Conservation (phyloP, 768 basidiomycete genomes). For the Suillus americanus region DNA sequence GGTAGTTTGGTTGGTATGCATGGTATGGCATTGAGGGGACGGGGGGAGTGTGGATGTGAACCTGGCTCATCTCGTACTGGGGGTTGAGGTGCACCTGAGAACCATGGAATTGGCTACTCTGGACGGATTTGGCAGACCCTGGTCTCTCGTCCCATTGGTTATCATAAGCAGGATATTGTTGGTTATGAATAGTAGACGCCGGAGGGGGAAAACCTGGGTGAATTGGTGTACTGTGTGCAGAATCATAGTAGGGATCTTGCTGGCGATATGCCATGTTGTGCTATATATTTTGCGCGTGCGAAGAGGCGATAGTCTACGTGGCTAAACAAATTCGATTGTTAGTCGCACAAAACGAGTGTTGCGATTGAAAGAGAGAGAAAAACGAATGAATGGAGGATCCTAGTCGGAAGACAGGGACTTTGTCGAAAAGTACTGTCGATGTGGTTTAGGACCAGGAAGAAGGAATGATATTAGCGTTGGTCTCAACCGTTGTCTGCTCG, state of each 20-base stretch:
- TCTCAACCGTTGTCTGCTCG: conserved; percentile 4
- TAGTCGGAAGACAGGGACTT: background rate
- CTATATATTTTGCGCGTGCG: background rate
- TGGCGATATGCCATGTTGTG: conserved; percentile 51
- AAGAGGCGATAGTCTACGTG: background rate
- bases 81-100: conserved; percentile 75
- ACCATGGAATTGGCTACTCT: conserved; percentile 58
- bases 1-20: conserved; percentile 49
- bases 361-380: background rate
- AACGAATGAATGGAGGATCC: conserved; percentile 18
- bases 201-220: conserved; percentile 38
- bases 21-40: conserved; percentile 54
- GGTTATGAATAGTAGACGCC: conserved; percentile 28
- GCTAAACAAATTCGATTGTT: background rate
- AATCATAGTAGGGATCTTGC: conserved; percentile 49
- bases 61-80: conserved; percentile 57
- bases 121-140: conserved; percentile 55
- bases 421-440: conserved; percentile 11
- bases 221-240: conserved; percentile 23
- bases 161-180: conserved; percentile 43
- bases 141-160: conserved; percentile 45
- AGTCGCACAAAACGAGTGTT: conserved; percentile 4
- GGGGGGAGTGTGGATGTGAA: conserved; percentile 41
- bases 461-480: background rate
- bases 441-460: conserved; percentile 4